These are phyloP conservation scores for Phaseolus lunatus DNA, from an alignment of 306 rosid genomes.

Conservation along the genomic window DNA sequence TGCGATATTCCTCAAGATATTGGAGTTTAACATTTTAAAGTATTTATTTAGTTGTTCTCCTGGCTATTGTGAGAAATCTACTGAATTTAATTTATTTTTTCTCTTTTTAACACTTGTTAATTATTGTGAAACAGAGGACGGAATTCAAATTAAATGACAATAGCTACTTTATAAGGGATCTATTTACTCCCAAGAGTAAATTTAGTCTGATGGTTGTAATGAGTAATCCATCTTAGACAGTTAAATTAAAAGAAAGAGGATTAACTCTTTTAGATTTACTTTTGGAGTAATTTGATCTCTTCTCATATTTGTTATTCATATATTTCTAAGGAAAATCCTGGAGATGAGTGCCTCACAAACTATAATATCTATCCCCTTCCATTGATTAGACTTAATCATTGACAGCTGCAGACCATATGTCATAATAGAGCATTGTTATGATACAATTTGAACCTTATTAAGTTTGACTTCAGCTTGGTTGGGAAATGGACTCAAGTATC, in stretches of 20 bases:
- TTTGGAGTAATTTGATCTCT: no score
- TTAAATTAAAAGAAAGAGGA: no score
- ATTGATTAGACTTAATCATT: background rate
- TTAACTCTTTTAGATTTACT: no score
- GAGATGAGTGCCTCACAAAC: background rate
- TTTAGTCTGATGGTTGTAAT: no score
- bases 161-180: background rate
- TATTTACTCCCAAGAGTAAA: no score
- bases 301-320: background rate
- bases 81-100: background rate
- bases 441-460: slow-evolving; percentile 10
- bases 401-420: background rate
- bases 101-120: background rate
- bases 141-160: background rate
- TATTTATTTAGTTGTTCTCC: slow-evolving; percentile 2
- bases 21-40: background rate
- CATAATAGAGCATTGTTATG: background rate
- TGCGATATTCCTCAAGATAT: slow-evolving; percentile 3
- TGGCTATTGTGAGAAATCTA: background rate
- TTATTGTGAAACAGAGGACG: background rate
- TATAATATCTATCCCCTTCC: background rate
- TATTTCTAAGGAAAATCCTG: background rate
- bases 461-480: slow-evolving; percentile 19
- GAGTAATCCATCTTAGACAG: no score
- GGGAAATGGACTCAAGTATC: background rate